Base-by-base conservation (phyloP, 495 filamentous ascomycete genomes). In the Immersiella caudata region DNA sequence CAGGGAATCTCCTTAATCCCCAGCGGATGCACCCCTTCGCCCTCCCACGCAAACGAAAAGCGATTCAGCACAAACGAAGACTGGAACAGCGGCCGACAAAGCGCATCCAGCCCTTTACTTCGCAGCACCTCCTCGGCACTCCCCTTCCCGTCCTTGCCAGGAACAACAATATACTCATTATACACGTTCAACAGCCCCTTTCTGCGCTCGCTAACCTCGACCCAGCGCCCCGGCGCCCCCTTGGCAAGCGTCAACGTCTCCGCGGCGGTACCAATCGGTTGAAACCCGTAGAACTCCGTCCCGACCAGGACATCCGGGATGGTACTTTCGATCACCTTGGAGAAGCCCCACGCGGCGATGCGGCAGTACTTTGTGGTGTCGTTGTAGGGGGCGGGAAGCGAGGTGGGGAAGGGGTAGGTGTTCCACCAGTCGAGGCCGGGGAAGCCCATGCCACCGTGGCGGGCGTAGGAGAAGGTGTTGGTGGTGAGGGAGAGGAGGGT, bases 341-440 rank as follows among this genome's bases (percentile, higher is more conserved):
- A 83, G 70, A 81, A 87, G 0, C 87, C 86, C 86, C 87, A 89
- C 18, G 80, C 82, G 26, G 82, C 81, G 26, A 84, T 82, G 55
- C 86, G 83, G 24, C 83, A 85, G 75, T 84, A 88, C 1, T 71
- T 67, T 12, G 74, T 49, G 6, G 66, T 29, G 70, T 88, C 81
- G 68, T 84, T 81, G 74, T 83, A 87, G 11, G 84, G 81, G 0
- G 77, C 77, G n/a, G 86, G 85, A 0, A 80, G 79, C 8, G 73
- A 66, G 0, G 70, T 60, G 2, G 76, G 66, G 0, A 70, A 72
- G 6, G 27, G 61, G 11, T 2, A 46, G 40, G 16, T 18, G 40
- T 46, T 46, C 11, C 16, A 46, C 40, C 40, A 46, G 40, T 46
- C 40, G 16, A 46, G 40, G 40, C 40, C 40, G 40, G 40, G 40